phyloP scores from a whole-genome alignment of 495 filamentous ascomycete species.

The Pyronema domesticum region DNA sequence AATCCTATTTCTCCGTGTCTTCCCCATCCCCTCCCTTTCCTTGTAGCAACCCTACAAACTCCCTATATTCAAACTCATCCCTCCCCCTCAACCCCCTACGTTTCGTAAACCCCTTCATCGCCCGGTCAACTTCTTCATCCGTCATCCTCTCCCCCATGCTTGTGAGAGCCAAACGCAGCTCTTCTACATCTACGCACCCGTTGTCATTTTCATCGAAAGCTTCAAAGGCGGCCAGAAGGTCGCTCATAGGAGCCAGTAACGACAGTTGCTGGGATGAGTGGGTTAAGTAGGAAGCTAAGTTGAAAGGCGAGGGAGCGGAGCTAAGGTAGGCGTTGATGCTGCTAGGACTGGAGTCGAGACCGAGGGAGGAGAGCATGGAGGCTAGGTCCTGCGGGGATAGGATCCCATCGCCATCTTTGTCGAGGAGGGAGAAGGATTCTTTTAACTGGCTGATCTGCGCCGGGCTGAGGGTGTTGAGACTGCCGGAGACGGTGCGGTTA shows the following conservation, averaged over 20 bases:
- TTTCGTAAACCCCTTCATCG: slow-evolving; percentile 68
- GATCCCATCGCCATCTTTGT: slow-evolving; percentile 23
- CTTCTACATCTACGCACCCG: slow-evolving; percentile 70
- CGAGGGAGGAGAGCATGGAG: slow-evolving; percentile 24
- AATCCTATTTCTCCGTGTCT: slow-evolving; percentile 13
- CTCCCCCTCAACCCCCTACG: slow-evolving; percentile 41
- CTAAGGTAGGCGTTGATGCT: slow-evolving; percentile 24
- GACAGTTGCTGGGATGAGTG: slow-evolving; percentile 54
- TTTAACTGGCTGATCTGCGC: slow-evolving; percentile 23
- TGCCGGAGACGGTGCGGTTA: slow-evolving; percentile 19
- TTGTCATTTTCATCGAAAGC: slow-evolving; percentile 94
- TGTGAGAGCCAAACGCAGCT: slow-evolving; percentile 65
- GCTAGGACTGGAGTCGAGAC: slow-evolving; percentile 20
- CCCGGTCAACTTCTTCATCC: slow-evolving; percentile 61
- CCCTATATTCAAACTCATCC: slow-evolving; percentile 62
- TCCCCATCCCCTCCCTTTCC: slow-evolving; percentile 29
- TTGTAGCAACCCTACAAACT: slow-evolving; percentile 50
- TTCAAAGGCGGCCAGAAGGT: slow-evolving; percentile 70
- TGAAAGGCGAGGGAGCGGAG: slow-evolving; percentile 46
- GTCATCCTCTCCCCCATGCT: slow-evolving; percentile 58
- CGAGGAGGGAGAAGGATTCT: slow-evolving; percentile 22
- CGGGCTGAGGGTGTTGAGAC: slow-evolving; percentile 18
- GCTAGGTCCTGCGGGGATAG: slow-evolving; percentile 18
- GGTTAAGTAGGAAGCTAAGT: slow-evolving; percentile 67
- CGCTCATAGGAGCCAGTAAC: slow-evolving; percentile 50